phyloP scores from a whole-genome alignment of 2,329 filamentous ascomycete genomes.

The Leptographium flavum region DNA sequence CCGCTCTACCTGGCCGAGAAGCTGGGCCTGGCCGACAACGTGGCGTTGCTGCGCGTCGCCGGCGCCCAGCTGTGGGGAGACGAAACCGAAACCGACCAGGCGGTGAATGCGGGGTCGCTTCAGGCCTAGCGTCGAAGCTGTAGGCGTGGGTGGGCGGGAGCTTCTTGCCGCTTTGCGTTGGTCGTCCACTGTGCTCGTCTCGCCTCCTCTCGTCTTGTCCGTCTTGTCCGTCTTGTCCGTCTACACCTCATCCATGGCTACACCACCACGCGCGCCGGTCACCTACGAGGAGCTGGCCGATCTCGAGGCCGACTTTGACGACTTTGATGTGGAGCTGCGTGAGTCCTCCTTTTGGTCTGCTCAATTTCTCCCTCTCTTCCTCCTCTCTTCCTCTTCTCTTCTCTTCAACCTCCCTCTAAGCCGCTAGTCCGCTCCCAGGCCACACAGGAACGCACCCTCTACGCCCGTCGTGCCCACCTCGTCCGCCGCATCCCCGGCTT shows the following conservation, averaged over 20 bases:
- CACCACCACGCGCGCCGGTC: conserved; percentile 21
- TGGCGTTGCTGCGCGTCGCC: conserved; percentile 38
- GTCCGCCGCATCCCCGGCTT: conserved; percentile 69
- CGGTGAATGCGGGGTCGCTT: no score
- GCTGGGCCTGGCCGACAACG: conserved; percentile 38
- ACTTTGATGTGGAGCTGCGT: conserved; percentile 74
- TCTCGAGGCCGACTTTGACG: conserved; percentile 72
- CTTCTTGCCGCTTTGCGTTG: not conserved
- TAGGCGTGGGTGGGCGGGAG: no score
- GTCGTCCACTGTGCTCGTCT: not conserved
- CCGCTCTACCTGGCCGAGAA: conserved; percentile 49
- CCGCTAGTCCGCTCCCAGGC: conserved; percentile 35
- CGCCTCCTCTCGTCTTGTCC: not conserved
- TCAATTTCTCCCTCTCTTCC: not conserved
- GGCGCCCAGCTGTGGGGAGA: conserved; percentile 46
- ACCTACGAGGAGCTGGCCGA: conserved; percentile 65
- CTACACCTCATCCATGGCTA: conserved; percentile 8
- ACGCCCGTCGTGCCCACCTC: conserved; percentile 58
- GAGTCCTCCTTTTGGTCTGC: conserved; percentile 22
- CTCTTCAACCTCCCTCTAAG: not conserved
- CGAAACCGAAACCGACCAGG: no score
- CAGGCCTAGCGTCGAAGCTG: no score
- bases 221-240: not conserved
- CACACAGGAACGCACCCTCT: conserved; percentile 53
- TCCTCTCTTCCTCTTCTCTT: conserved; percentile 2